Percentiles rank a stretch among this genome's conserved stretches.
phyloP scores from a whole-genome alignment of 257 asterid species.

The Ehretia macrophylla region DNA sequence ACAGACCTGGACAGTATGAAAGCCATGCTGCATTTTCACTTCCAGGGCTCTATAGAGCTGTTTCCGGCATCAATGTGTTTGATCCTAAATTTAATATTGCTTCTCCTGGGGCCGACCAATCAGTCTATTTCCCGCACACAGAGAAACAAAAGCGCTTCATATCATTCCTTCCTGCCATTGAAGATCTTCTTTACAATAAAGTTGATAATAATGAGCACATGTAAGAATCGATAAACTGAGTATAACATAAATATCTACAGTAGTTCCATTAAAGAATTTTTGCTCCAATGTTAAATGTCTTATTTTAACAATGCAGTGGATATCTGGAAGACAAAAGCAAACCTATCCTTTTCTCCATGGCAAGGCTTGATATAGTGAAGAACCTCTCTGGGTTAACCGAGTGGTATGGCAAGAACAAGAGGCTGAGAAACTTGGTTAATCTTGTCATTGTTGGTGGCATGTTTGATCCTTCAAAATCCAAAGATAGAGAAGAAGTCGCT shows the following conservation, averaged over 20 bases:
- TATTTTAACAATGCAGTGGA: constrained; percentile 44
- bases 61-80: constrained; percentile 73
- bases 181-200: constrained; percentile 71
- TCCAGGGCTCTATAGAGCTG: constrained; percentile 83
- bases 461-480: constrained; percentile 75
- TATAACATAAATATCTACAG: not conserved
- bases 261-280: not conserved
- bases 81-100: constrained; percentile 91
- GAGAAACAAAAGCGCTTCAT: constrained; percentile 61
- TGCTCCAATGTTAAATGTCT: not conserved
- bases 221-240: constrained; percentile 33
- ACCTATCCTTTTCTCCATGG: constrained; percentile 91
- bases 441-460: constrained; percentile 87
- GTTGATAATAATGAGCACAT: constrained; percentile 64
- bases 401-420: constrained; percentile 86
- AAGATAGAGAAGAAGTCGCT: constrained; percentile 86
- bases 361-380: constrained; percentile 84
- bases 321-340: constrained; percentile 65
- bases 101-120: constrained; percentile 87
- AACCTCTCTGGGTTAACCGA: constrained; percentile 77
- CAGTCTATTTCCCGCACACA: constrained; percentile 71
- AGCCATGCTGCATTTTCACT: constrained; percentile 71
- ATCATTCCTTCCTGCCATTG: constrained; percentile 52
- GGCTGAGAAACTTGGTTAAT: constrained; percentile 65
- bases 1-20: constrained; percentile 88